These are phyloP conservation scores for Teratosphaeria destructans DNA, from an alignment of 2,329 filamentous ascomycete species.

Conservation along the genomic window DNA sequence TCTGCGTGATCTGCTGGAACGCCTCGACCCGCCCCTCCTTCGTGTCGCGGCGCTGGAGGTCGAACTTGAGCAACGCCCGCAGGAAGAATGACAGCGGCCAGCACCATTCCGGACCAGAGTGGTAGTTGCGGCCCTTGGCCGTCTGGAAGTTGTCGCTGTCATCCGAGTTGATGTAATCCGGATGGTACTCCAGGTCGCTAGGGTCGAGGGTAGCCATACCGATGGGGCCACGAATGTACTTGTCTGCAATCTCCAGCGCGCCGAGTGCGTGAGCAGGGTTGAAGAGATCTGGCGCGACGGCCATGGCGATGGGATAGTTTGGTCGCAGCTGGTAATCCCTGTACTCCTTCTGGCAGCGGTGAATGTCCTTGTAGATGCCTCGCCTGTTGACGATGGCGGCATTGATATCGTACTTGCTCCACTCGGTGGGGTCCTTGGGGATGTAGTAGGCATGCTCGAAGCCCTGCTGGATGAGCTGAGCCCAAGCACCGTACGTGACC, in stretches of 20 bases:
- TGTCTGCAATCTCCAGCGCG: constrained; percentile 71
- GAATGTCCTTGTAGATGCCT: constrained; percentile 96
- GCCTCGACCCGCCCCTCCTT: constrained; percentile 66
- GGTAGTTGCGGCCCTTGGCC: constrained; percentile 91
- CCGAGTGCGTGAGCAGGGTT: constrained; percentile 64
- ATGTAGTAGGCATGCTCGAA: constrained; percentile 93
- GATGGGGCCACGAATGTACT: constrained; percentile 68
- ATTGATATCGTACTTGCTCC: constrained; percentile 71
- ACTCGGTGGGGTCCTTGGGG: constrained; percentile 58
- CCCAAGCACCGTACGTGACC: constrained; percentile 71
- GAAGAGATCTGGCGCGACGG: constrained; percentile 82
- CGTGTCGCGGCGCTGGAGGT: constrained; percentile 60
- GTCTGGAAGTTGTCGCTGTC: constrained; percentile 87
- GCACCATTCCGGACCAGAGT: constrained; percentile 95
- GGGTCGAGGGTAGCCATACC: constrained; percentile 97
- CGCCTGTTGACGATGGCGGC: constrained; percentile 70
- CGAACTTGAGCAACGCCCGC: constrained; percentile 81
- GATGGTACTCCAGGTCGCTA: constrained; percentile 81
- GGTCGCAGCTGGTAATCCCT: constrained; percentile 93
- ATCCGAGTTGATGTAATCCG: constrained; percentile 90
- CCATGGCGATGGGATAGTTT: constrained; percentile 95
- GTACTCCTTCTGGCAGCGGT: constrained; percentile 86
- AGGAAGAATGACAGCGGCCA: constrained; percentile 97
- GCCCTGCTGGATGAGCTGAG: constrained; percentile 64
- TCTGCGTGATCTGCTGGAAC: constrained; percentile 85